A percentile compares a stretch with the other conserved stretches of the same genome.
Evolutionary conservation across 805 yeast genomes (phyloP).

Genomic region (Candida railenensis): DNA sequence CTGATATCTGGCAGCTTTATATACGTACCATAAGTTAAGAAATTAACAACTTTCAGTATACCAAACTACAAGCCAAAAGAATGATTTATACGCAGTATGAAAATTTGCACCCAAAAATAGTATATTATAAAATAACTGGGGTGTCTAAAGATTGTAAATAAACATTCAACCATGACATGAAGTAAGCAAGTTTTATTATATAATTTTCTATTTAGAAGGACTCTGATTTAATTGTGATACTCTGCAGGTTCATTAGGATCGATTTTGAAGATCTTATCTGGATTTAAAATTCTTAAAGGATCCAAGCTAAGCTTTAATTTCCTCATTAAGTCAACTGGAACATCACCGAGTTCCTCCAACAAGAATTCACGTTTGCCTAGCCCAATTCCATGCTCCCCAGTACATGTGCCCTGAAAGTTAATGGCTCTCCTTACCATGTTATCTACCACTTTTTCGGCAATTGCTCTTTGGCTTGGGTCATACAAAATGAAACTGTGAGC

Average conservation of each 20-base stretch:
- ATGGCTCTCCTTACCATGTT: conserved; percentile 27
- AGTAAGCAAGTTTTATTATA: background rate
- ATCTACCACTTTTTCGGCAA: conserved; percentile 33
- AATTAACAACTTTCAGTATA: too few species aligned
- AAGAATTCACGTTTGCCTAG: conserved; percentile 67
- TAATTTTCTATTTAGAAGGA: background rate
- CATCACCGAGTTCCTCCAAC: conserved; percentile 61
- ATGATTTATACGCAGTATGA: too few species aligned
- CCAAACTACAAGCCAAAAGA: too few species aligned
- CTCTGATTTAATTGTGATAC: conserved; percentile 9
- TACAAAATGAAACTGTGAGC: conserved; percentile 69
- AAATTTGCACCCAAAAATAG: too few species aligned
- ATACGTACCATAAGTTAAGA: too few species aligned
- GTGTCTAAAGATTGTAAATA: too few species aligned
- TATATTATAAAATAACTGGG: too few species aligned
- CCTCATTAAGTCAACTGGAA: conserved; percentile 69
- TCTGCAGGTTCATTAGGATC: conserved; percentile 45
- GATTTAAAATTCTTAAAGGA: conserved; percentile 68
- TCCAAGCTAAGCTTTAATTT: conserved; percentile 67
- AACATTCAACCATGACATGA: background rate
- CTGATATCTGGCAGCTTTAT: too few species aligned
- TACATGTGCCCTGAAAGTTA: conserved; percentile 67
- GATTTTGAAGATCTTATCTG: conserved; percentile 72
- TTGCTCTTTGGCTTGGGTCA: conserved; percentile 46
- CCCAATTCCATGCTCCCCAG: conserved; percentile 87